phyloP scores from a whole-genome alignment of 208 protist species.

The Leishmania major region DNA sequence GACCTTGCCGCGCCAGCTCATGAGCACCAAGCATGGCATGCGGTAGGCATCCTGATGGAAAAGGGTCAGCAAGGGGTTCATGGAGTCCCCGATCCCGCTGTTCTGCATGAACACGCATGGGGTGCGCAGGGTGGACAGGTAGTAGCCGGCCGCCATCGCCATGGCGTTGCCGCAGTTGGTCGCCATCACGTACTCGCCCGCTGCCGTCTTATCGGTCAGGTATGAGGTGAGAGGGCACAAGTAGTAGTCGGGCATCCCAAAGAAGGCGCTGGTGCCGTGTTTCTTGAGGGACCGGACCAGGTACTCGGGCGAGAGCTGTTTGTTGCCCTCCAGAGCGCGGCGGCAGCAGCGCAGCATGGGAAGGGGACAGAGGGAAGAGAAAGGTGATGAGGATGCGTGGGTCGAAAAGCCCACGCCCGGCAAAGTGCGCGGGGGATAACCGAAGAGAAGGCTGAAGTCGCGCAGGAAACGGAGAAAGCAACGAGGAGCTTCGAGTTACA shows the following conservation, averaged over 20 bases:
- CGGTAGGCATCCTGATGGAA: slow-evolving; percentile 66
- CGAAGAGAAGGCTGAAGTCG: background rate
- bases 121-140: slow-evolving; percentile 77
- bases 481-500: background rate
- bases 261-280: slow-evolving; percentile 67
- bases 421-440: background rate
- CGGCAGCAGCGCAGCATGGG: slow-evolving; percentile 11
- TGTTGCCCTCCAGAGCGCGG: slow-evolving; percentile 8
- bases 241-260: slow-evolving; percentile 87
- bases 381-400: background rate
- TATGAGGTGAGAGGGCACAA: slow-evolving; percentile 85
- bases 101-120: slow-evolving; percentile 83
- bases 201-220: slow-evolving; percentile 56
- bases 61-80: slow-evolving; percentile 82
- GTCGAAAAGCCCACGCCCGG: background rate
- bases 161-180: slow-evolving; percentile 88
- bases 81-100: slow-evolving; percentile 70
- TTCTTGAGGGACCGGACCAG: slow-evolving; percentile 47
- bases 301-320: slow-evolving; percentile 42
- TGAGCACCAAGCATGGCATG: slow-evolving; percentile 81
- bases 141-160: slow-evolving; percentile 77
- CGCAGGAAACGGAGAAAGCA: background rate
- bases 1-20: slow-evolving; percentile 81
- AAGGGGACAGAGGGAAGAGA: background rate
- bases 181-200: slow-evolving; percentile 68